Base-by-base conservation (phyloP, 164 flowering plant species). In the Echeveria elegans region DNA sequence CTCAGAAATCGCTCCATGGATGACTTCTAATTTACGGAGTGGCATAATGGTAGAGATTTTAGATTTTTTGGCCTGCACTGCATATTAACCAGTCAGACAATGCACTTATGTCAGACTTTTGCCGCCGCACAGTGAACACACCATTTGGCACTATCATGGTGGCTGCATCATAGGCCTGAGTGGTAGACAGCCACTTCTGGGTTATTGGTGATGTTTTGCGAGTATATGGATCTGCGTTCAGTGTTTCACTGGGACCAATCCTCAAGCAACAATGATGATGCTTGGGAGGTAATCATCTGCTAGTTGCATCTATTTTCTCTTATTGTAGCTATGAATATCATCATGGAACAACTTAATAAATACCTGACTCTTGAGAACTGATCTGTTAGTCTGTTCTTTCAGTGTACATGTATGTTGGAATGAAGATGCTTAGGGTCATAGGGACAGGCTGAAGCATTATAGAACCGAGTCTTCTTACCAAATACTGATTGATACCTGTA, bases 101-200 rank as follows among this genome's bases (percentile, higher is more conserved):
- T 43, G 70, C 1, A n/a, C 36, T 24, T 69, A 75, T 92, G 92
- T 86, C 69, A 4, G 87, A 87, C 8, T 90, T 86, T 72, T 93
- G 98, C 61, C 73, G 82, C 15, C 74, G 82, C 7, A 88, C 94
- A 1, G 96, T 93, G n/a, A 82, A 76, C 68, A n/a, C n/a, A 90
- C 97, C 26, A 86, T 93, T 32, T 90, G 97, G 98, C 98, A 93
- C 65, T 93, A 93, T 70, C 97, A 93, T 61, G 98, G 98, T 0
- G 98, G 98, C 16, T 86, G 96, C 65, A 66, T 87, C 8, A 80
- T 79, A 23, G 98, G 98, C 29, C 85, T n/a, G 79, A 75, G 98
- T 90, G 45, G 97, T 93, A 10, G 92, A 88, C 70, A 37, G 29
- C 0, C 63, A 83, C 19, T 73, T 70, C 66, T 74, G 74, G 50